Evolutionary conservation across 2,329 filamentous ascomycete genomes (phyloP), one percentile per base, ranked within the genome.

Genomic region (Aspergillus hortae): DNA sequence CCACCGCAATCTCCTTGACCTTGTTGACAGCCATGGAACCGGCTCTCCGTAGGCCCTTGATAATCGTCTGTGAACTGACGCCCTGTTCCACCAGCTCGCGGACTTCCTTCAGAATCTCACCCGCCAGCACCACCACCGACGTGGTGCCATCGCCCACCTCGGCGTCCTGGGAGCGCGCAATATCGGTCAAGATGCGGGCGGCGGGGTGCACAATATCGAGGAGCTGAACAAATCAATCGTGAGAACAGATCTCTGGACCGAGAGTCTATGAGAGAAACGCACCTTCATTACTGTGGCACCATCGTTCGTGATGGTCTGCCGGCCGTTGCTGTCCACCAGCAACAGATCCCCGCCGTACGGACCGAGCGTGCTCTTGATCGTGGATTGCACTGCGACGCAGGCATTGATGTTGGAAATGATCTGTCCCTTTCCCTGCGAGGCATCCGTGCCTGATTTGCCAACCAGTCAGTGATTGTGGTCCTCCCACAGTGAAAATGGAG

Each of bases 231-330:
- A 30, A 1, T 30, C 27, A 7, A 30, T 10, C 27, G 9, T 30
- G 27, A 30, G 27, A 30, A 30, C 27, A 11, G 1, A 30, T 10
- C 7, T 9, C 27, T 9, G 27, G 27, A 11, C 9, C 7, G 27
- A 30, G 10, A 3, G 27, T 11, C 4, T 23, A 23, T 2, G 27
- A 30, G 27, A 30, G 2, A 47, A n/a, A 56, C 74, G 63, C 72
- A 90, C 89, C 86, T 96, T 97, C 94, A 99, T 99, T 56, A 97
- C 94, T 46, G 94, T 99, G 45, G 94, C 94, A 69, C 94, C 94
- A 78, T 99, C 94, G 76, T 99, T 99, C 65, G 94, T 99, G 71
- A 99, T 97, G 50, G 94, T 99, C 78, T 96, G 91, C 74, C 78
- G 87, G 73, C 94, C 94, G 80, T 96, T 96, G 74, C 86, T 87